These are phyloP conservation scores for Aspergillus melleus DNA, from an alignment of 2,329 filamentous ascomycete genomes.

Conservation along the genomic window DNA sequence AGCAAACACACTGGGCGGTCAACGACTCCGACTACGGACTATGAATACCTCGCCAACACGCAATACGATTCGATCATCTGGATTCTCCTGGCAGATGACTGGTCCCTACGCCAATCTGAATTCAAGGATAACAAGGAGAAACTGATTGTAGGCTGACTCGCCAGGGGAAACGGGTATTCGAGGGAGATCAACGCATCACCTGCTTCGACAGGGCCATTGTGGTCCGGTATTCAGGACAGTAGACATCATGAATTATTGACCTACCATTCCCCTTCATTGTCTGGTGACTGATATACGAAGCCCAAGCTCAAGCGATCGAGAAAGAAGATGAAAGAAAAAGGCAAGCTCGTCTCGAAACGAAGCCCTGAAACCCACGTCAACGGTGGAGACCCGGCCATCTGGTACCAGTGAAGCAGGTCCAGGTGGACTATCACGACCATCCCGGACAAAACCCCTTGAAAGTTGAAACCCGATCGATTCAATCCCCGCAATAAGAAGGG, in stretches of 20 bases:
- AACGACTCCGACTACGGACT: neutral
- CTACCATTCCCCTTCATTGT: no score
- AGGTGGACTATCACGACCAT: conserved; percentile 4
- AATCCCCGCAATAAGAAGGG: neutral
- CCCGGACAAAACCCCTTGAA: neutral
- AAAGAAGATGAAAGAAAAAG: no score
- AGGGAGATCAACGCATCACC: conserved; percentile 9
- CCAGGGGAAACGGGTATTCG: conserved; percentile 3
- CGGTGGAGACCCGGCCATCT: conserved; percentile 12
- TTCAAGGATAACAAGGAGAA: conserved; percentile 1
- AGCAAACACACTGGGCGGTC: neutral
- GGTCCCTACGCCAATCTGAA: conserved; percentile 1
- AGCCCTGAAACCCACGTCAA: conserved; percentile 7
- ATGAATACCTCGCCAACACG: neutral
- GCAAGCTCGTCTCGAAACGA: no score
- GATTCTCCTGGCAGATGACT: neutral
- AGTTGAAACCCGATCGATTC: neutral
- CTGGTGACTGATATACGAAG: no score
- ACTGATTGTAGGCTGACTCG: no score
- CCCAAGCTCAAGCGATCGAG: no score
- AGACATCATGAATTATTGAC: no score
- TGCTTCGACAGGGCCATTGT: neutral
- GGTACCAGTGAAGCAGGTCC: conserved; percentile 13
- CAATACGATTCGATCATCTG: neutral
- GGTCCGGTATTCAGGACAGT: no score